phyloP scores from a whole-genome alignment of 2,329 filamentous ascomycete species.

The Fusarium guadeloupense region DNA sequence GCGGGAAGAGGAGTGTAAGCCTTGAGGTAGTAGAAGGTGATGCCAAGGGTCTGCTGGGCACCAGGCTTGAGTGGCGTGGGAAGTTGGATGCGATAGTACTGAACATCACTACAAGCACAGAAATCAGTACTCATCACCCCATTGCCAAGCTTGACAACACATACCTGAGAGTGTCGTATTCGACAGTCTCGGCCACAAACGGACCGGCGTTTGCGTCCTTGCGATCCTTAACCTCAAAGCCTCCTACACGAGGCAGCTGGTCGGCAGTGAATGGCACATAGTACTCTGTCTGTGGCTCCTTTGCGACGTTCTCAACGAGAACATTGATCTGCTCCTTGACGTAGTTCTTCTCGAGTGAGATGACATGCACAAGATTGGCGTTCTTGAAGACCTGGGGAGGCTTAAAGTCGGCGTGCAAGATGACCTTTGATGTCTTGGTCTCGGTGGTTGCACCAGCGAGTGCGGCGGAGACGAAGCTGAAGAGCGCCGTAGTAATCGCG shows the following conservation, averaged over 20 bases:
- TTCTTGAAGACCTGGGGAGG: constrained; percentile 95
- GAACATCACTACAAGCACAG: constrained; percentile 64
- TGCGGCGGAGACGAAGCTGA: constrained; percentile 64
- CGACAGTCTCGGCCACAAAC: constrained; percentile 76
- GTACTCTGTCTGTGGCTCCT: constrained; percentile 85
- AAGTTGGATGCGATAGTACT: constrained; percentile 87
- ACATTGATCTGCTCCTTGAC: constrained; percentile 91
- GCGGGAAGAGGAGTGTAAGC: constrained; percentile 84
- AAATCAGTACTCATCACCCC: constrained; percentile 23
- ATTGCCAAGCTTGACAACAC: constrained; percentile 30
- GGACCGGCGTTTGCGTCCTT: constrained; percentile 74
- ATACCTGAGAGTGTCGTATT: constrained; percentile 68
- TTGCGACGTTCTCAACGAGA: constrained; percentile 88
- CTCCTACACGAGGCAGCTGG: constrained; percentile 80
- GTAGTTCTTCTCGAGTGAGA: constrained; percentile 94
- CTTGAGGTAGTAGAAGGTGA: constrained; percentile 83
- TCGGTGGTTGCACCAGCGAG: constrained; percentile 51
- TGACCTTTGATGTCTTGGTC: constrained; percentile 65
- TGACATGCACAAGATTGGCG: constrained; percentile 85
- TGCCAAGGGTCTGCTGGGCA: constrained; percentile 84
- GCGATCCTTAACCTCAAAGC: constrained; percentile 91
- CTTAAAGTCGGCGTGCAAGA: constrained; percentile 74
- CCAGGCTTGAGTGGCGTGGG: constrained; percentile 79
- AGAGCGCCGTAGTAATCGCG: constrained; percentile 64
- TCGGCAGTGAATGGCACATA: constrained; percentile 85